Percentiles rank a stretch among this genome's conserved stretches.
Evolutionary conservation across 129 eudicot species (phyloP).

Genomic region (Heracleum sosnowskyi): DNA sequence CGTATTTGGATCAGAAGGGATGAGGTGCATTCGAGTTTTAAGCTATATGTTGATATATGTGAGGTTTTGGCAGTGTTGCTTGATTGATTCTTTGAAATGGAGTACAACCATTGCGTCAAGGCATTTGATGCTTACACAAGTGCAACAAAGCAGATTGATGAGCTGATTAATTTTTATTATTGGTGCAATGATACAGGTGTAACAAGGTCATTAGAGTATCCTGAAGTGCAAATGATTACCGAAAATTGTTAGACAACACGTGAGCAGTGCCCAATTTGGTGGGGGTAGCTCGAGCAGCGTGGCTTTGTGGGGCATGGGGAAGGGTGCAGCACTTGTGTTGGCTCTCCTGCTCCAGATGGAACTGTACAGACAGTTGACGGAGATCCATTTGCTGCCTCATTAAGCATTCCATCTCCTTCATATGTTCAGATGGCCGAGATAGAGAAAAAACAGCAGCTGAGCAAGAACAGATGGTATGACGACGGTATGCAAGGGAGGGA

Average conservation of each 20-base stretch:
- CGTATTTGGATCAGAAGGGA: slow-evolving; percentile 29
- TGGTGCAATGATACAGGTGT: slow-evolving; percentile 91
- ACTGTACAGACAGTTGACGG: slow-evolving; percentile 59
- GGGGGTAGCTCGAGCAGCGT: slow-evolving; percentile 96
- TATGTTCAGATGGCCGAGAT: slow-evolving; percentile 93
- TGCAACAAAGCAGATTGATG: slow-evolving; percentile 82
- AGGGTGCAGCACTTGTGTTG: slow-evolving; percentile 45
- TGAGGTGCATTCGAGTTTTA: slow-evolving; percentile 82
- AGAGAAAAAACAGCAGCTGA: slow-evolving; percentile 78
- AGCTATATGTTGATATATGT: slow-evolving; percentile 72
- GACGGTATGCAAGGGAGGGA: slow-evolving; percentile 66
- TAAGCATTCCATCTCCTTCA: slow-evolving; percentile 74
- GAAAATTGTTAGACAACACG: slow-evolving; percentile 67
- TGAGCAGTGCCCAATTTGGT: slow-evolving; percentile 41
- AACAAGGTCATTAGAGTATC: slow-evolving; percentile 66
- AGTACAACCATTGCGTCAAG: slow-evolving; percentile 68
- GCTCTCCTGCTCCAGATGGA: slow-evolving; percentile 88
- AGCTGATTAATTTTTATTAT: slow-evolving; percentile 51
- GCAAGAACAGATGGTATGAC: slow-evolving; percentile 90
- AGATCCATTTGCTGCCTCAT: slow-evolving; percentile 88
- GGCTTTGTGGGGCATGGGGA: slow-evolving; percentile 48
- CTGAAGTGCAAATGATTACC: slow-evolving; percentile 70
- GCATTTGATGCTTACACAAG: slow-evolving; percentile 68
- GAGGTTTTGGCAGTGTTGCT: slow-evolving; percentile 67
- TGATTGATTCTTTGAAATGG: slow-evolving; percentile 81